phyloP scores from a whole-genome alignment of 2,329 filamentous ascomycete species.

The Colletotrichum graminicola region DNA sequence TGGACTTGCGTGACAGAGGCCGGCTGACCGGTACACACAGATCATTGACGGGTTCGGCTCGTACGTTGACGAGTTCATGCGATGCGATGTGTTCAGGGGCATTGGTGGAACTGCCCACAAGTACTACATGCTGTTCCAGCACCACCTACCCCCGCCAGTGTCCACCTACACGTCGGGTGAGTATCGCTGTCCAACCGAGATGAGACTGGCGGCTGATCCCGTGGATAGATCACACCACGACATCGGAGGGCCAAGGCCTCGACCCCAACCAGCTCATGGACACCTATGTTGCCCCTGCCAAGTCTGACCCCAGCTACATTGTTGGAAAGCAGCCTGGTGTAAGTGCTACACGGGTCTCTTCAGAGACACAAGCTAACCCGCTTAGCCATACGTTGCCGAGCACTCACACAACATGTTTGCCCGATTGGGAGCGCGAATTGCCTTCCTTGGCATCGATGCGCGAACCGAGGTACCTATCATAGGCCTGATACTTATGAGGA shows the following conservation, averaged over 20 bases:
- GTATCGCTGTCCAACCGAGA: slow-evolving; percentile 33
- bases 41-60: slow-evolving; percentile 95
- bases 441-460: slow-evolving; percentile 90
- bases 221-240: slow-evolving; percentile 42
- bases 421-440: slow-evolving; percentile 83
- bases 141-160: slow-evolving; percentile 86
- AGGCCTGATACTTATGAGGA: not conserved
- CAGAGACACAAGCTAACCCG: slow-evolving; percentile 61
- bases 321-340: slow-evolving; percentile 80
- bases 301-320: slow-evolving; percentile 79
- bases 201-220: slow-evolving; percentile 44
- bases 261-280: slow-evolving; percentile 81
- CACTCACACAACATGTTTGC: slow-evolving; percentile 89
- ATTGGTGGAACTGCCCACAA: slow-evolving; percentile 95
- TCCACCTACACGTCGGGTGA: slow-evolving; percentile 86
- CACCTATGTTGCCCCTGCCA: slow-evolving; percentile 74
- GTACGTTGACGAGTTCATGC: slow-evolving; percentile 95
- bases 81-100: slow-evolving; percentile 89
- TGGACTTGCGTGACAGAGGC: too few species aligned
- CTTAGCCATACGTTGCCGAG: slow-evolving; percentile 89
- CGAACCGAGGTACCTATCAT: slow-evolving; percentile 77
- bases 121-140: slow-evolving; percentile 98
- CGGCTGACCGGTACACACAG: slow-evolving; percentile 58
- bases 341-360: slow-evolving; percentile 60
- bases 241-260: slow-evolving; percentile 57